Percentiles rank a stretch among this genome's conserved stretches.
These are phyloP conservation scores for Gracilaria vermiculophylla DNA, from an alignment of 23 red algal species.

Conservation along the genomic window DNA sequence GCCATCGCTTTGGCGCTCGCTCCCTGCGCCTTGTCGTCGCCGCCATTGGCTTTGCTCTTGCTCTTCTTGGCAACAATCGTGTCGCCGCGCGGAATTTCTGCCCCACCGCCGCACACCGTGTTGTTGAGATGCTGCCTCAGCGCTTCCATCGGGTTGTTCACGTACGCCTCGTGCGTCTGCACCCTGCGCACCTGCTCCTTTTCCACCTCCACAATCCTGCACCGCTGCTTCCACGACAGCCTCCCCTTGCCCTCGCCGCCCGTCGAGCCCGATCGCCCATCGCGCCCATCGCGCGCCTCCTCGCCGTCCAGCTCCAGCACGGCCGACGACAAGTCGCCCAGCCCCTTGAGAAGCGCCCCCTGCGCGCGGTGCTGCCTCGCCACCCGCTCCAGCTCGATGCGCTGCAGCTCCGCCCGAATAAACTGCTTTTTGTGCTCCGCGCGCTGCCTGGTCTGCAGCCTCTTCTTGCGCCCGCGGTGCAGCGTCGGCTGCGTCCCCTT, in stretches of 20 bases:
- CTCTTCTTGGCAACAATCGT: neutral
- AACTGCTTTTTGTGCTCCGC: constrained; percentile 2
- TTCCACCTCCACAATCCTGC: neutral
- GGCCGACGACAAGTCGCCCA: neutral
- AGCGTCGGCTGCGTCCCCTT: neutral
- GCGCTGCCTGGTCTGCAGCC: neutral
- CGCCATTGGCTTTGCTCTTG: too few species aligned
- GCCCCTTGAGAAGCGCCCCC: neutral
- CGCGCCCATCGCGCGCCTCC: neutral
- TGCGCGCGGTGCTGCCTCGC: neutral
- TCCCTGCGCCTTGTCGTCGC: too few species aligned
- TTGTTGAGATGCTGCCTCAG: constrained; percentile 8
- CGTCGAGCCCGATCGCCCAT: neutral
- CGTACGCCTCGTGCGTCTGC: neutral
- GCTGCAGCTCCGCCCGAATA: neutral
- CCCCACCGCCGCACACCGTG: neutral
- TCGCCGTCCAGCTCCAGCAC: neutral
- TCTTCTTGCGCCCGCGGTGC: constrained; percentile 21
- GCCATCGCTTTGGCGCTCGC: too few species aligned
- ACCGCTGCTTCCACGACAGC: neutral
- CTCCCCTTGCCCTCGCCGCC: neutral
- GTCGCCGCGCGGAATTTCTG: neutral
- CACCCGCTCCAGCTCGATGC: neutral
- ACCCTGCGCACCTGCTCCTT: neutral
- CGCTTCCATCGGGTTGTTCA: constrained; percentile 13